Percentiles rank a stretch among this genome's conserved stretches.
phyloP scores from a whole-genome alignment of 2,329 filamentous ascomycete species.

The Aureobasidium sp. region DNA sequence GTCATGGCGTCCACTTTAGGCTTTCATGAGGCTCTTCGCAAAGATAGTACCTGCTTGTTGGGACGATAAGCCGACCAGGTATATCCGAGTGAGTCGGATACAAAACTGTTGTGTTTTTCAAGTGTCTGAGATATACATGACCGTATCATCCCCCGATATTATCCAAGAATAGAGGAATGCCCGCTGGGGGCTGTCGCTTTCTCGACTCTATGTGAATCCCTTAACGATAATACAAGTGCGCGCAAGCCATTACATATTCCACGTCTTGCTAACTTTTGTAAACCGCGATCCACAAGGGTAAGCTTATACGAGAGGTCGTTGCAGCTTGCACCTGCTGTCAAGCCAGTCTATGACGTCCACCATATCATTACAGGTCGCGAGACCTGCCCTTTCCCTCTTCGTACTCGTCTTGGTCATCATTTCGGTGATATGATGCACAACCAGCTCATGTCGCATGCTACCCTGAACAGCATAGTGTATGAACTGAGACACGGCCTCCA shows the following conservation, averaged over 20 bases:
- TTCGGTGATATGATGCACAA: slow-evolving; percentile 57
- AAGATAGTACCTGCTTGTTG: neutral
- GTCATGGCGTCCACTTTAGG: neutral
- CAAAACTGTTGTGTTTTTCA: too few relatives aligned
- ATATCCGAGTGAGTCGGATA: too few relatives aligned
- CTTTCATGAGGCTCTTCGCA: neutral
- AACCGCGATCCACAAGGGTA: too few relatives aligned
- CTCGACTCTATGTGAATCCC: too few relatives aligned
- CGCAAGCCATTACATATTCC: neutral
- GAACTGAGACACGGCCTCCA: slow-evolving; percentile 55
- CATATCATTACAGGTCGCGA: slow-evolving; percentile 39
- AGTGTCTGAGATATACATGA: too few relatives aligned
- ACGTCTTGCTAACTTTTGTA: neutral
- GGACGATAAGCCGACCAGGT: neutral
- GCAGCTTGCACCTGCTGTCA: slow-evolving; percentile 17
- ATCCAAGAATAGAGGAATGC: too few relatives aligned
- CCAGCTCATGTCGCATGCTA: slow-evolving; percentile 39
- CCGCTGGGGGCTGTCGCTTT: too few relatives aligned
- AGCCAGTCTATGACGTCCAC: slow-evolving; percentile 27
- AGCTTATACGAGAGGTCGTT: neutral
- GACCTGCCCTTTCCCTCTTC: slow-evolving; percentile 46
- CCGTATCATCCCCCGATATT: too few relatives aligned
- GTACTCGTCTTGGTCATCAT: slow-evolving; percentile 52
- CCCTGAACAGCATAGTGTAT: slow-evolving; percentile 48
- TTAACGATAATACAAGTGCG: neutral